Evolutionary conservation across 306 rosid species (phyloP).

Genomic region (Astragalus membranaceus): DNA sequence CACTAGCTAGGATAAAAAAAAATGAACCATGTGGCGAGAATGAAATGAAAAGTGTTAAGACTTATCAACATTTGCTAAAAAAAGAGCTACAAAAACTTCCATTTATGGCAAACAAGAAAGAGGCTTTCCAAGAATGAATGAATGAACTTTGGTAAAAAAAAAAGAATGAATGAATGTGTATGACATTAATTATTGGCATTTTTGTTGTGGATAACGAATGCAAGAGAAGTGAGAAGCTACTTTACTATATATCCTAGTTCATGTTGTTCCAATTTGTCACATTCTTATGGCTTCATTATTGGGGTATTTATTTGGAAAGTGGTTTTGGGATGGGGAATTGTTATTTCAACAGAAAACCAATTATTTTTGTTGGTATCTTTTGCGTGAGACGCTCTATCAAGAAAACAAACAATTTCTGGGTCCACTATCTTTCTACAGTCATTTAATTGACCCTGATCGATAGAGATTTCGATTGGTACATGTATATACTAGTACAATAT

Average conservation of each 20-base stretch:
- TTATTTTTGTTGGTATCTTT: conserved; percentile 27
- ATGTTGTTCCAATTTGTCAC: not conserved
- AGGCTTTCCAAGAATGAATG: not conserved
- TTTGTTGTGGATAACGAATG: conserved; percentile 19
- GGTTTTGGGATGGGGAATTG: not conserved
- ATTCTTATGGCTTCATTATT: not conserved
- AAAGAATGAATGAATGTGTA: not conserved
- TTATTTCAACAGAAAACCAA: not conserved
- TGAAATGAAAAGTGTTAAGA: not conserved
- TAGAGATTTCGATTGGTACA: not conserved
- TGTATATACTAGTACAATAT: not conserved
- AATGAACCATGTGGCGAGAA: not conserved
- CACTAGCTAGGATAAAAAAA: not conserved
- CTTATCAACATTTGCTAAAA: not conserved
- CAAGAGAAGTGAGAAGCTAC: not conserved
- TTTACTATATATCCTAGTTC: not conserved
- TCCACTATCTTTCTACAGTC: conserved; percentile 30
- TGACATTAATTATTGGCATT: conserved; percentile 15
- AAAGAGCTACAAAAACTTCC: not conserved
- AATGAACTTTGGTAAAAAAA: too few relatives aligned
- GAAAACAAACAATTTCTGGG: conserved; percentile 27
- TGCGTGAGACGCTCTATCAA: conserved; percentile 40
- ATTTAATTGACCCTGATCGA: conserved; percentile 1
- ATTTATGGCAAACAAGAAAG: not conserved
- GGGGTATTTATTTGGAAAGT: not conserved